Percentiles rank a stretch among this genome's conserved stretches.
These are phyloP conservation scores for Hansfordia pulvinata DNA, from an alignment of 2,329 filamentous ascomycete genomes.

Conservation along the genomic window DNA sequence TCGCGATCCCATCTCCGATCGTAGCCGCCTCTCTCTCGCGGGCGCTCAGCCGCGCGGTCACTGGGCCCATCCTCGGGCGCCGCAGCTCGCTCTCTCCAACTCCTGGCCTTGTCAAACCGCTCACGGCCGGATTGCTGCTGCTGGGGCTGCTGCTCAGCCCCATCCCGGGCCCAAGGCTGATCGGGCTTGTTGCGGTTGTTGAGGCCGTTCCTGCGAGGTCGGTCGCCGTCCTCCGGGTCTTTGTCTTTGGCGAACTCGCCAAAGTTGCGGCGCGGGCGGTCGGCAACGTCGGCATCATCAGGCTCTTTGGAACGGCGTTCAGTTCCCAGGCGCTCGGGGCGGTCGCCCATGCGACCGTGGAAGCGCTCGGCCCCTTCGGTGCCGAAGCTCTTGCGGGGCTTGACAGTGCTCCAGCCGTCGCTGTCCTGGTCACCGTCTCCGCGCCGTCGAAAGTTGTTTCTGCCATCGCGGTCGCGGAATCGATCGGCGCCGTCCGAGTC, in stretches of 20 bases:
- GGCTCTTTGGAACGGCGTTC: slow-evolving; percentile 27
- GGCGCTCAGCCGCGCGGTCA: slow-evolving; percentile 23
- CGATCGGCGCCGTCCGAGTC: slow-evolving; percentile 28
- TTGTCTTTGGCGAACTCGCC: slow-evolving; percentile 33
- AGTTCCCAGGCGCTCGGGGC: slow-evolving; percentile 25
- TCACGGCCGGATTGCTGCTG: slow-evolving; percentile 27
- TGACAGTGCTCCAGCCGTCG: slow-evolving; percentile 64
- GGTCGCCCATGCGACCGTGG: slow-evolving; percentile 47
- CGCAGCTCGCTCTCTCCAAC: slow-evolving; percentile 42
- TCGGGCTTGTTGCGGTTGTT: slow-evolving; percentile 52
- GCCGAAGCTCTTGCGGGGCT: slow-evolving; percentile 61
- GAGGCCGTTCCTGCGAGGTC: slow-evolving; percentile 48
- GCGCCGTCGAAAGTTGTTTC: slow-evolving; percentile 35
- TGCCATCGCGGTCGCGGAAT: slow-evolving; percentile 28
- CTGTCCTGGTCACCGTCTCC: slow-evolving; percentile 44
- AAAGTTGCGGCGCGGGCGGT: slow-evolving; percentile 32
- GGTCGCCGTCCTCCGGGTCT: slow-evolving; percentile 37
- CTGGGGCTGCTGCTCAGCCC: slow-evolving; percentile 21
- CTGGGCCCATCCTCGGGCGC: slow-evolving; percentile 21
- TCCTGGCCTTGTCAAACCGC: slow-evolving; percentile 43
- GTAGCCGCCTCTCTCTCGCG: slow-evolving; percentile 44
- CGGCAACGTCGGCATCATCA: slow-evolving; percentile 39
- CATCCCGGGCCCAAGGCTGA: slow-evolving; percentile 60
- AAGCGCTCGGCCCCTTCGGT: slow-evolving; percentile 60
- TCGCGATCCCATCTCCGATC: slow-evolving; percentile 40